Conservation (phyloP, 257 asterid species). For the Plantago ovata region DNA sequence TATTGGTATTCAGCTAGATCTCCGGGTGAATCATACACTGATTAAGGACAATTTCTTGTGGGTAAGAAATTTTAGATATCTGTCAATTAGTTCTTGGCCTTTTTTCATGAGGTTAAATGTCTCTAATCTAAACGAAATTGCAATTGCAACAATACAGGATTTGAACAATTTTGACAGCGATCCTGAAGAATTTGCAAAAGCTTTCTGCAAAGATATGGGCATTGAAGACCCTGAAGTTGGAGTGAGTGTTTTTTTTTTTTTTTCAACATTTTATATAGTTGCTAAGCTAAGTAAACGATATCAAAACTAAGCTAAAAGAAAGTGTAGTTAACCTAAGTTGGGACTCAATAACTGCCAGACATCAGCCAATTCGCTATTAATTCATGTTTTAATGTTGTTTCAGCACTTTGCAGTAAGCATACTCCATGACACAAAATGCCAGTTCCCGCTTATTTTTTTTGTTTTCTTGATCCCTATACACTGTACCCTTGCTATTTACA, state of each 20-base stretch:
- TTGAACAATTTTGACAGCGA: constrained; percentile 97
- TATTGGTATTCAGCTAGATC: constrained; percentile 70
- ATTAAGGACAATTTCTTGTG: constrained; percentile 91
- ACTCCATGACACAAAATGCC: too few species aligned
- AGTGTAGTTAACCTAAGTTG: not conserved
- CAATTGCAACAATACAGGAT: constrained; percentile 56
- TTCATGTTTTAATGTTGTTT: too few species aligned
- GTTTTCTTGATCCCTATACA: too few species aligned
- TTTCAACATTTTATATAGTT: too few species aligned
- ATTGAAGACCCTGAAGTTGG: constrained; percentile 98
- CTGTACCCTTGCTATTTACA: too few species aligned
- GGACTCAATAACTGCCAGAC: too few species aligned
- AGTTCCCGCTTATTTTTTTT: too few species aligned
- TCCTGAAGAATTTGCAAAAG: constrained; percentile 96
- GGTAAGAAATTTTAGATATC: constrained; percentile 44
- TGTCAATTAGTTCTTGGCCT: constrained; percentile 13
- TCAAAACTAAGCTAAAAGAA: too few species aligned
- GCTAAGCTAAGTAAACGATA: too few species aligned
- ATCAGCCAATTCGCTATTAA: too few species aligned
- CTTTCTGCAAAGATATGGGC: constrained; percentile 85
- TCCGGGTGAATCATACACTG: constrained; percentile 83
- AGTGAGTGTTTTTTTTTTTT: constrained; percentile 51
- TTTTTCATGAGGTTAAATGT: not conserved
- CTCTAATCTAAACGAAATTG: constrained; percentile 13
- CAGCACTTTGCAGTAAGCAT: too few species aligned